Base-by-base conservation (phyloP, 2,329 filamentous ascomycete species). In the Orbilia oligospora region DNA sequence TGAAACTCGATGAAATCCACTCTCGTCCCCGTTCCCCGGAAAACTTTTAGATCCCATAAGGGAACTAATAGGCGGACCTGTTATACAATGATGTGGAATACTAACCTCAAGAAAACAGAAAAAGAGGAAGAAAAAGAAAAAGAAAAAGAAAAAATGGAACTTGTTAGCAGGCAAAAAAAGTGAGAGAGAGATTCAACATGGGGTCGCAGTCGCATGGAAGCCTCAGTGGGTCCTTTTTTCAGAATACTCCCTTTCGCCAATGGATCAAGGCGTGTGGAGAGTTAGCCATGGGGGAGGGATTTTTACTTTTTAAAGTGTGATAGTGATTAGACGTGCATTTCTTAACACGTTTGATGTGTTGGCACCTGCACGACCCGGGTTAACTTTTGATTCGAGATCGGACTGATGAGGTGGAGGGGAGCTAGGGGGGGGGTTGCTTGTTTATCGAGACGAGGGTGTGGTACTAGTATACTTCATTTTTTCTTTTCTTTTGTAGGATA, bases 181-280 rank as follows among this genome's bases (percentile, higher is more conserved):
- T 30, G 27, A 30, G 27, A 14, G 22, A 46, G 30, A 48, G 8
- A 30, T 53, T 41, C 33, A 18, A 20, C 36, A 44, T 44, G 33
- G 53, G 22, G 33, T 53, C 56, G 49, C 33, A 27, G 16, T 71
- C 68, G 46, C 56, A 71, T 71, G 69, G 61, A 65, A 72, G 69
- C 69, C 69, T 72, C 69, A 72, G 69, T 72, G 69, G 69, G 61
- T 49, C 24, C 12, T 12, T 33, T 46, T 14, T 10, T 6, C 5
- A 53, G 51, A 51, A 63, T 36, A 70, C 27, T 24, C 53, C 30
- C 56, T 30, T 55, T 58, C 53, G 30, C 53, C 53, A 58, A 58
- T 58, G 53, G 53, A 58, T 58, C 53, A 58, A 38, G n/a, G n/a
- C 27, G 33, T 22, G 12, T 22, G 6, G 12, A 14, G n/a, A 30